Conservation (phyloP, 208 protist species). For the Trypanosoma scelopori region DNA sequence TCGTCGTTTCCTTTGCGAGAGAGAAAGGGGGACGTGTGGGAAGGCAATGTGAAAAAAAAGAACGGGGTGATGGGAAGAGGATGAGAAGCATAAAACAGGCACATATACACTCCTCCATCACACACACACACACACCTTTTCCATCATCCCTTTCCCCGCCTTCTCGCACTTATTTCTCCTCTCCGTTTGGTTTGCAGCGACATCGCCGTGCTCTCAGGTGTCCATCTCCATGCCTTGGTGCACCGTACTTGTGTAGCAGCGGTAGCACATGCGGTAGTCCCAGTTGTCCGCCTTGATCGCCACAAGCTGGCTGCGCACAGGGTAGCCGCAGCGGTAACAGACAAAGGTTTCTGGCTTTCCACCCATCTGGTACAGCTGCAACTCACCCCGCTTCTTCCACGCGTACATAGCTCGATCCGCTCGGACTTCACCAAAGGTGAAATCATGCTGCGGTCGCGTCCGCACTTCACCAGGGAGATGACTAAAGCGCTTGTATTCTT, state of each 20-base stretch:
- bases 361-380: conserved; percentile 81
- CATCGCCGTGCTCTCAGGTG: conserved; percentile 34
- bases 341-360: conserved; percentile 75
- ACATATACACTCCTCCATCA: too few relatives aligned
- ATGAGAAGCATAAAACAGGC: too few relatives aligned
- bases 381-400: conserved; percentile 55
- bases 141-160: neutral
- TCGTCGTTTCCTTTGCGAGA: too few relatives aligned
- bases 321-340: conserved; percentile 87
- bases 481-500: conserved; percentile 56
- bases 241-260: conserved; percentile 66
- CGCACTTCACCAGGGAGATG: conserved; percentile 71
- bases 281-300: conserved; percentile 86
- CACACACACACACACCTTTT: neutral
- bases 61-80: too few relatives aligned
- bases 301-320: conserved; percentile 66
- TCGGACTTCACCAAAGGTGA: conserved; percentile 52
- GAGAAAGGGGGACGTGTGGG: too few relatives aligned
- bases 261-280: conserved; percentile 91
- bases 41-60: too few relatives aligned
- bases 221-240: conserved; percentile 66
- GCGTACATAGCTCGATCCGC: conserved; percentile 75
- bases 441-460: conserved; percentile 61
- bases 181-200: neutral
- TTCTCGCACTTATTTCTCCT: neutral